Evolutionary conservation across 768 basidiomycete species (phyloP), one percentile per base, ranked within the genome.

Genomic region (Pulveroboletus sp.): DNA sequence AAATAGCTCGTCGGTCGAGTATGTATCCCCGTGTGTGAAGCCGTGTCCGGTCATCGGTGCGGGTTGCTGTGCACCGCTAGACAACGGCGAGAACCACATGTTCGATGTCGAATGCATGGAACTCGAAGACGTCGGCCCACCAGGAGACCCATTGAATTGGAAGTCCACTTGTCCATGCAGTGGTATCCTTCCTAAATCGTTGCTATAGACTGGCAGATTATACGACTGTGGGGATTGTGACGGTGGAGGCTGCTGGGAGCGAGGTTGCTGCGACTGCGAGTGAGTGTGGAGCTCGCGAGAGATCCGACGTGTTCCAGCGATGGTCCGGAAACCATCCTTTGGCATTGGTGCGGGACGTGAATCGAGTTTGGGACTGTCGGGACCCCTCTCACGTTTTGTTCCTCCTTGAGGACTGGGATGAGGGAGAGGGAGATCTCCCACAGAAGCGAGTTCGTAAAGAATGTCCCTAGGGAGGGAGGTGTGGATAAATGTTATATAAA

Each of bases 391-490:
- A 15, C 86, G 82, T 51, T 89, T 88, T 54, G 78, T 74, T 14
- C 65, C 73, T 5, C 75, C 69, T 0, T 67, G 59, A 5, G 82
- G 80, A 45, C 77, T 80, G 0, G 74, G 60, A 43, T 77, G 73
- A 2, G 86, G 86, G 6, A 87, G 71, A 0, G 85, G 86, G 0
- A 88, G 72, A 21, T 87, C 83, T 2, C 86, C 85, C 5, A 82
- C 84, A 0, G 76, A 82, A 4, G 86, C 83, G 1, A 89, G 71
- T 55, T 89, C 85, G 55, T 80, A 86, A 17, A 88, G 67, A 37
- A 89, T 77, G 57, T 87, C 85, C 85, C 86, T 86, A 52, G 10
- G 10, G 44, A 38, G 5, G 1, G 24, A 12, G 1, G 26, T 44
- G n/a, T 2, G n/a, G 33, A 17, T 17, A 12, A 21, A 21, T 8